These are phyloP conservation scores for Huntiella omanensis DNA, from an alignment of 2,329 filamentous ascomycete genomes.

Conservation along the genomic window DNA sequence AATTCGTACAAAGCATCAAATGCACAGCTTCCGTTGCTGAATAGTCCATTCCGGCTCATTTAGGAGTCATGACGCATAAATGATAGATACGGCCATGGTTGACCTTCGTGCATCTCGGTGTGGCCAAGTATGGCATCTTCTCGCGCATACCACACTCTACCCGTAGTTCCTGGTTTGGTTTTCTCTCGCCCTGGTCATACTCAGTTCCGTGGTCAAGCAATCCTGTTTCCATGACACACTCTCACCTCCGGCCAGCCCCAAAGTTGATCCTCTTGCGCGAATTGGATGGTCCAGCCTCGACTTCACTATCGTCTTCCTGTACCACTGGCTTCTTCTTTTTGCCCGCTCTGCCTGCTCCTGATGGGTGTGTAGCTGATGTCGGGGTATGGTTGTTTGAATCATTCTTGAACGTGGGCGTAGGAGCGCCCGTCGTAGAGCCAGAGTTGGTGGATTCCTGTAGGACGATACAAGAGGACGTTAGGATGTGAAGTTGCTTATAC, in stretches of 20 bases:
- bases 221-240: background rate
- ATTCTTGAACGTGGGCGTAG: conserved; percentile 34
- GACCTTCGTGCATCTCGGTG: too few relatives aligned
- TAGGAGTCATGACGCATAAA: too few relatives aligned
- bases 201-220: too few relatives aligned
- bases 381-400: conserved; percentile 17
- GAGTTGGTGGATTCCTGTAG: conserved; percentile 26
- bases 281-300: conserved; percentile 34
- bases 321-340: conserved; percentile 35
- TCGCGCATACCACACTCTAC: too few relatives aligned
- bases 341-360: conserved; percentile 29
- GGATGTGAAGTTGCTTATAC: conserved; percentile 4
- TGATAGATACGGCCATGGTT: too few relatives aligned
- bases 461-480: background rate
- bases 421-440: conserved; percentile 28
- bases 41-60: too few relatives aligned
- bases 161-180: too few relatives aligned
- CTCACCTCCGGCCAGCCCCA: conserved; percentile 32
- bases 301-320: conserved; percentile 37
- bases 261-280: conserved; percentile 40
- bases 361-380: conserved; percentile 34
- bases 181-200: too few relatives aligned
- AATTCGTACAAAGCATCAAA: too few relatives aligned
- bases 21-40: too few relatives aligned
- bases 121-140: too few relatives aligned